Percentiles rank a stretch among this genome's conserved stretches.
phyloP scores from a whole-genome alignment of 805 yeast species.

The Candida quercuum region DNA sequence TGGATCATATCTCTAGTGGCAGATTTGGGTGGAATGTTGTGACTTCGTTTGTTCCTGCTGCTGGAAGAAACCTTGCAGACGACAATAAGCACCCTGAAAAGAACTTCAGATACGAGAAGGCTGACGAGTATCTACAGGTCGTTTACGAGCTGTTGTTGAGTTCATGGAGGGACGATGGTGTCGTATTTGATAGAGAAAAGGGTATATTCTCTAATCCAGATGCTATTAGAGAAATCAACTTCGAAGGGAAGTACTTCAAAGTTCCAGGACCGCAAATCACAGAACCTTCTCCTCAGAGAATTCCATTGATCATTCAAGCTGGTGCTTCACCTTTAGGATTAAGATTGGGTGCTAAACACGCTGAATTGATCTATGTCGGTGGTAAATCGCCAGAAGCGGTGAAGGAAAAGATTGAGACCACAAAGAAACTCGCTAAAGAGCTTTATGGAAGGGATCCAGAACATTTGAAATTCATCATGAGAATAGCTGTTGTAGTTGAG shows the following conservation, averaged over 20 bases:
- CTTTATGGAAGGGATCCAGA: constrained; percentile 32
- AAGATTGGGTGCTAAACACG: constrained; percentile 40
- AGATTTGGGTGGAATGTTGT: constrained; percentile 47
- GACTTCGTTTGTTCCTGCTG: constrained; percentile 37
- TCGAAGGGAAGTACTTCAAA: constrained; percentile 35
- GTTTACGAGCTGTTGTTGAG: constrained; percentile 35
- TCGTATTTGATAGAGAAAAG: constrained; percentile 21
- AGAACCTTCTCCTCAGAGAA: constrained; percentile 40
- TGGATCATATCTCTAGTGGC: constrained; percentile 42
- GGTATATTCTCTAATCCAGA: constrained; percentile 36
- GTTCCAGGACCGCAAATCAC: constrained; percentile 38
- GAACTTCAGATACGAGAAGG: constrained; percentile 36
- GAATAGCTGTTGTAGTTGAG: constrained; percentile 32
- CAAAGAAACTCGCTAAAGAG: constrained; percentile 29
- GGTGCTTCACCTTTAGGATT: constrained; percentile 39
- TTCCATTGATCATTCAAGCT: constrained; percentile 42
- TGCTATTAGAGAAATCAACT: constrained; percentile 37
- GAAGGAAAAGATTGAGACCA: constrained; percentile 25
- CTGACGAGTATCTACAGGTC: constrained; percentile 41
- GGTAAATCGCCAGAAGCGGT: constrained; percentile 29
- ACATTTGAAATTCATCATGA: constrained; percentile 34
- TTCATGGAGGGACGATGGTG: constrained; percentile 42
- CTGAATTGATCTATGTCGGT: constrained; percentile 36
- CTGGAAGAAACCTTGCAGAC: constrained; percentile 37
- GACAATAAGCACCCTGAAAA: constrained; percentile 35